These are phyloP conservation scores for Calonectria honghensis DNA, from an alignment of 2,329 filamentous ascomycete genomes.

Conservation along the genomic window DNA sequence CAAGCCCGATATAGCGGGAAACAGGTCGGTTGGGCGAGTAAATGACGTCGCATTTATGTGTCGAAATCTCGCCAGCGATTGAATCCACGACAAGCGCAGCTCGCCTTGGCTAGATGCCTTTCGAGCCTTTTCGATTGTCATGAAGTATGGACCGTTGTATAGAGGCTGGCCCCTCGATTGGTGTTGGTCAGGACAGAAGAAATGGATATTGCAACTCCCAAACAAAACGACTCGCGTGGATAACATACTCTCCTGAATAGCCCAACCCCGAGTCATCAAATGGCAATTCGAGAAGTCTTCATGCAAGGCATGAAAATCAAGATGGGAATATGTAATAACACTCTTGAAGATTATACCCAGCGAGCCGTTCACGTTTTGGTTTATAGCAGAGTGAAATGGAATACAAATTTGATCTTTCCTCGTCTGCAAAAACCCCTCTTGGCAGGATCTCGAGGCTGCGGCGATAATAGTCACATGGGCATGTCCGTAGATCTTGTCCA, in stretches of 20 bases:
- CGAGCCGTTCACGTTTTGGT: not conserved
- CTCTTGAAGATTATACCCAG: not conserved
- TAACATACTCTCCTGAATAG: not conserved
- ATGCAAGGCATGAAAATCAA: not conserved
- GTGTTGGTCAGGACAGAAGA: not conserved
- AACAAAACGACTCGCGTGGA: not conserved
- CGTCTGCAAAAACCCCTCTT: not conserved
- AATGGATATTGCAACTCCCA: not conserved
- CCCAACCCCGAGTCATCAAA: not conserved
- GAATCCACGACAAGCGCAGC: not conserved
- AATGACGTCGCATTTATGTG: not conserved
- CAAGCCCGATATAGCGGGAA: not conserved
- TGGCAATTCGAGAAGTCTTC: not conserved
- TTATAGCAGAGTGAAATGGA: not conserved
- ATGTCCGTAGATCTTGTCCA: not conserved
- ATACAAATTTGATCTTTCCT: not conserved
- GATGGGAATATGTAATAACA: not conserved
- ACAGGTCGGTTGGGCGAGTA: not conserved
- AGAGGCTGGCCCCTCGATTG: not conserved
- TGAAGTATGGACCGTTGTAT: accelerated
- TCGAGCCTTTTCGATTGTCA: not conserved
- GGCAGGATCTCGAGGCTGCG: not conserved
- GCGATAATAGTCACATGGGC: not conserved
- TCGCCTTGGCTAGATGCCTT: not conserved
- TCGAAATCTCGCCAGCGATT: not conserved